Evolutionary conservation across 768 basidiomycete species (phyloP), one percentile per base, ranked within the genome.

Genomic region (Auricularia cornea): DNA sequence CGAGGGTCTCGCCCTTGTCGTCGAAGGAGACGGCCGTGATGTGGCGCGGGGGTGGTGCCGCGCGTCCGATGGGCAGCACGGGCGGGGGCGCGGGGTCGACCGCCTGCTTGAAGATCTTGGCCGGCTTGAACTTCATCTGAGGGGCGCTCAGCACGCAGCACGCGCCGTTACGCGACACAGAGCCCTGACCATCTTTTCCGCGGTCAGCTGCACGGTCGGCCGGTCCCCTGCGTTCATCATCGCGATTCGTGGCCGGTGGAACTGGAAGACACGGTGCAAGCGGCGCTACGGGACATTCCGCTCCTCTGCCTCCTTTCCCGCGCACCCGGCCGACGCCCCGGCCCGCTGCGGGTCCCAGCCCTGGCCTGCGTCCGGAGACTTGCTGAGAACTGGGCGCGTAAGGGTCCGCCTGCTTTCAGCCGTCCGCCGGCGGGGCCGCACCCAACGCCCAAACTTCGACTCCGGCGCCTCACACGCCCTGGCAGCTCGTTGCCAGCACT

Each of bases 1-100:
- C 80, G 52, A 96, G 74, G 64, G 83, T 83, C 68, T 94, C 92
- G 2, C 97, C 97, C 71, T 84, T 79, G 72, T 96, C 92, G 71
- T 98, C 96, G 71, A 98, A 98, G 38, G 83, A 82, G 60, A 98
- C 84, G 16, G 92, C 90, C 2, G 93, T 96, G 62, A 95, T 90
- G 70, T 92, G 89, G 64, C 84, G 79, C 56, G 84, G 84, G 31
- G 72, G 70, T 6, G 71, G 48, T 28, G 68, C 70, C 66, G 73
- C 72, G 30, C 80, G 77, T 38, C 81, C 72, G 10, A 81, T 76
- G 28, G 63, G 23, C 35, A 48, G 31, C 35, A 60, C 66, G 59
- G 83, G 79, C 2, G 80, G 77, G 59, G 84, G 78, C 20, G 76
- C 75, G 11, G 82, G 77, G 65, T 94, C 90, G 56, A 93, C 84